Base-by-base conservation (phyloP, 2,329 filamentous ascomycete genomes). In the Xylariaceae sp. region DNA sequence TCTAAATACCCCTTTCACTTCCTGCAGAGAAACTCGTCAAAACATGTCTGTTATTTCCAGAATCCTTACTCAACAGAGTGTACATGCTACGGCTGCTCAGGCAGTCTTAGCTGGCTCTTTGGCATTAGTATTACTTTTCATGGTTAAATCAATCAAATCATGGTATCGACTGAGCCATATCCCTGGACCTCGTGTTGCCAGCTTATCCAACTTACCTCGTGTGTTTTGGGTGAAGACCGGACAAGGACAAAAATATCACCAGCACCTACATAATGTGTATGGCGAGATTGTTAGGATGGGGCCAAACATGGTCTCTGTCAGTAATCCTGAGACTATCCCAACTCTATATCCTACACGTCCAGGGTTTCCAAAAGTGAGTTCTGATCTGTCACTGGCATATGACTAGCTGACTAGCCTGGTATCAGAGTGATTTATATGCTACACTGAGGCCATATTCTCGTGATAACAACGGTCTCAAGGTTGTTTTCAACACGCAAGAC, bases 401-500 rank as follows among this genome's bases (percentile, higher is more conserved):
- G 10, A 38, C 10, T 19, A 22, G 42, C 10, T 14, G 13, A 45
- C 7, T 11, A 22, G 42, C 18, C 31, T 31, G 17, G 16, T 13
- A 39, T 43, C 22, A 62, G 60, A 43, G 58, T 14, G 55, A 66
- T 33, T 67, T 70, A 45, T 69, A 69, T 40, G 50, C 49, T 7
- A 55, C 63, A 1, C 50, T 65, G 4, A 40, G 42, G 33, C 60
- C 64, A 6, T 66, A 66, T 41, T 58, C 58, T 6, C 57, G 45
- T 9, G 49, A 54, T 9, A 47, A 58, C 2, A 50, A 50, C 17
- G 31, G 55, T 1, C 16, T 67, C 2, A 61, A 58, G 0, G 61
- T 51, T 3, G 51, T 71, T 2, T 71, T 71, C 57, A 63, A 61
- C 16, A 65, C 67, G 1, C 61, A 56, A 12, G 62, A 70, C 43